phyloP scores from a whole-genome alignment of 1,284 basidiomycete genomes.

The Boletus smithii region DNA sequence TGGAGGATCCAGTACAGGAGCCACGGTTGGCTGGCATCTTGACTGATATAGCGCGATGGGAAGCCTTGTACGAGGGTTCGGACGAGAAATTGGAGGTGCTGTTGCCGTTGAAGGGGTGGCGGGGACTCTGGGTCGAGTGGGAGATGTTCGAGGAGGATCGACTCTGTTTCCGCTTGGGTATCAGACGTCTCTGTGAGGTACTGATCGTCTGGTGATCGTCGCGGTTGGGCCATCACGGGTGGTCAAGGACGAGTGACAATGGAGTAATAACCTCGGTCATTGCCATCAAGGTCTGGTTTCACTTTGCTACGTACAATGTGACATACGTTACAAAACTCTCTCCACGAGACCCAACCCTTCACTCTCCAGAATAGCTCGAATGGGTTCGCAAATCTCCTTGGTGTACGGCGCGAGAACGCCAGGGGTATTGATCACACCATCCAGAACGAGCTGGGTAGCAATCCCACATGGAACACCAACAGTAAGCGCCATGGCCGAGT shows the following conservation, averaged over 20 bases:
- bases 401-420: conserved; percentile 90
- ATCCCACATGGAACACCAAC: conserved; percentile 96
- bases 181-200: conserved; percentile 62
- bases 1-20: conserved; percentile 89
- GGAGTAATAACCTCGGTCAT: too few relatives aligned
- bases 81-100: conserved; percentile 67
- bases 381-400: conserved; percentile 82
- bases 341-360: conserved; percentile 86
- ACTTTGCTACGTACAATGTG: too few relatives aligned
- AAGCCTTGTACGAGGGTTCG: conserved; percentile 74
- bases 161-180: conserved; percentile 67
- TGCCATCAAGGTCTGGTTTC: too few relatives aligned
- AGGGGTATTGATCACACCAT: conserved; percentile 72
- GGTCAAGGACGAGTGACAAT: not conserved
- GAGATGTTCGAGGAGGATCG: conserved; percentile 50
- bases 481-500: conserved; percentile 91
- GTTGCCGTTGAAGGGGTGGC: conserved; percentile 48
- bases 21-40: conserved; percentile 94
- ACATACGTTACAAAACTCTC: conserved; percentile 54
- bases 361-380: conserved; percentile 73
- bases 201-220: conserved; percentile 50
- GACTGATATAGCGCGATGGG: conserved; percentile 69
- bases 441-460: conserved; percentile 80
- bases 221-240: conserved; percentile 21
- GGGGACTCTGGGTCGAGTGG: conserved; percentile 30